phyloP scores from a whole-genome alignment of 106 monocot genomes.

The Allium cepa region DNA sequence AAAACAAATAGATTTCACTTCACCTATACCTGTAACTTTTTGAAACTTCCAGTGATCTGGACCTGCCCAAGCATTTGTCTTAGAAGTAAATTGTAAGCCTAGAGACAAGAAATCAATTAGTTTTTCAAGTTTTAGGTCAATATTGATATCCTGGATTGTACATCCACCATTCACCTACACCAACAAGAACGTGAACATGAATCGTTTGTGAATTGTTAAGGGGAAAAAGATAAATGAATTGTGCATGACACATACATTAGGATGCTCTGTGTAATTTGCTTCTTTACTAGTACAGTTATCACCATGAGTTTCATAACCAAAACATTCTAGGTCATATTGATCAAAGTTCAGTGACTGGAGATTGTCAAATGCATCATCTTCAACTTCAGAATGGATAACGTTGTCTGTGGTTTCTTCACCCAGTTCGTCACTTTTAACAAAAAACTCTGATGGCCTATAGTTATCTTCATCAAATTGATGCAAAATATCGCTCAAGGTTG shows the following conservation, averaged over 20 bases:
- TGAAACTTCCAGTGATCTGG: constrained; percentile 96
- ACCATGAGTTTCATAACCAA: constrained; percentile 13
- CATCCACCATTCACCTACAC: constrained; percentile 50
- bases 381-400: constrained; percentile 16
- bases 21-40: constrained; percentile 60
- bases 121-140: constrained; percentile 42
- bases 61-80: constrained; percentile 95
- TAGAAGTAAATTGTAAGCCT: constrained; percentile 68
- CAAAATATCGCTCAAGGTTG: constrained; percentile 68
- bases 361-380: constrained; percentile 26
- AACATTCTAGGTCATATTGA: constrained; percentile 40
- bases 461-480: constrained; percentile 70
- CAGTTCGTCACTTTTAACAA: constrained; percentile 8
- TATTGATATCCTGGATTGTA: constrained; percentile 19
- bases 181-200: not conserved
- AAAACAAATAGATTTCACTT: not conserved
- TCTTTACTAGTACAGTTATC: constrained; percentile 26
- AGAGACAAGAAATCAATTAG: constrained; percentile 67
- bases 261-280: constrained; percentile 27
- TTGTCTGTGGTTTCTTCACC: constrained; percentile 23
- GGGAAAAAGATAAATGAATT: no score
- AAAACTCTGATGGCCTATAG: constrained; percentile 23
- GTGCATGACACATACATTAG: constrained; percentile 37
- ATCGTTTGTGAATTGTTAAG: no score
- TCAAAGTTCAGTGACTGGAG: constrained; percentile 34